Conservation (phyloP, 306 rosid genomes). For the Cucurbita ficifolia region DNA sequence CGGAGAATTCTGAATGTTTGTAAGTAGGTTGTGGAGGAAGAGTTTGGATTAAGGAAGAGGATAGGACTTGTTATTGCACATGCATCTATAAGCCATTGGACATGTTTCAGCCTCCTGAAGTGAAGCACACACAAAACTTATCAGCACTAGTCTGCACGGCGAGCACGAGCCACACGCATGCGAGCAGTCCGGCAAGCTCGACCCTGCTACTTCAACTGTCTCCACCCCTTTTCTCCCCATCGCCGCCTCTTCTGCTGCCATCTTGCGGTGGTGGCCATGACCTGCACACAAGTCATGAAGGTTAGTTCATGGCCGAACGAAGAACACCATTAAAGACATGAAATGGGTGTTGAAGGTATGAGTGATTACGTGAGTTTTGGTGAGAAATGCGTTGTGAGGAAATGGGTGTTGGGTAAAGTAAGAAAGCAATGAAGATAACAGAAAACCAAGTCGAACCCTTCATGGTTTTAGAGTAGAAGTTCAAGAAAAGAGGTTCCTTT, state of each 20-base stretch:
- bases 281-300: background rate
- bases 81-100: constrained; percentile 91
- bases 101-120: constrained; percentile 71
- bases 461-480: constrained; percentile 9
- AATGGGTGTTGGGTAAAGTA: constrained; percentile 22
- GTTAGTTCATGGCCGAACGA: too few species aligned
- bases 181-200: constrained; percentile 67
- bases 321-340: too few species aligned
- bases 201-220: constrained; percentile 54
- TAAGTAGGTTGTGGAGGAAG: too few species aligned
- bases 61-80: constrained; percentile 64
- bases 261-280: constrained; percentile 4
- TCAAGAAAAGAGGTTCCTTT: background rate
- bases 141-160: constrained; percentile 65
- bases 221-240: constrained; percentile 12
- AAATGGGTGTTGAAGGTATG: too few species aligned
- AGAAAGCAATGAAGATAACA: constrained; percentile 13
- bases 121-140: constrained; percentile 61
- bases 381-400: constrained; percentile 36
- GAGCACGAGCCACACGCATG: constrained; percentile 77
- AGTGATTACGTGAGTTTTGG: constrained; percentile 10
- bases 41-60: constrained; percentile 37
- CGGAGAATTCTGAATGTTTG: too few species aligned
- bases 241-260: background rate
- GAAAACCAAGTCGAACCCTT: constrained; percentile 14